Evolutionary conservation across 2,329 filamentous ascomycete species (phyloP).

Genomic region (Raffaelea arxii): DNA sequence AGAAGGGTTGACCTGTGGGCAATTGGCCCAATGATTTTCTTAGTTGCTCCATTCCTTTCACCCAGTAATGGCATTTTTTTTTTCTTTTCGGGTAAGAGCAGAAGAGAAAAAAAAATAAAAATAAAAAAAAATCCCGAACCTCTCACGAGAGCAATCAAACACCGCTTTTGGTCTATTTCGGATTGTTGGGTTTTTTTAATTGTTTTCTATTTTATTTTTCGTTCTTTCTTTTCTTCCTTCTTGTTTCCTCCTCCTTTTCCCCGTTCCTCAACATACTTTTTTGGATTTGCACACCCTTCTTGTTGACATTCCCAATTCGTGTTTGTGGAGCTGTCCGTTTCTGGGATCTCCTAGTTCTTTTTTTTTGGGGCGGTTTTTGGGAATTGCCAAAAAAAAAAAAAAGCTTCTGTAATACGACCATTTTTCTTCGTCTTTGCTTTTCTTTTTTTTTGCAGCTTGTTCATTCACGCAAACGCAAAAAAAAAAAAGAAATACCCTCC

Average conservation of each 20-base stretch:
- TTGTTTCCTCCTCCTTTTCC: too few relatives aligned
- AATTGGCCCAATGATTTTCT: slow-evolving; percentile 7
- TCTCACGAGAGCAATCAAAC: slow-evolving; percentile 12
- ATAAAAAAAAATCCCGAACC: slow-evolving; percentile 8
- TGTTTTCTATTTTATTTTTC: background rate
- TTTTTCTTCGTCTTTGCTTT: background rate
- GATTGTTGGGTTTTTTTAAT: background rate
- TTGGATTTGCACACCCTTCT: too few relatives aligned
- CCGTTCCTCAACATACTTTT: too few relatives aligned
- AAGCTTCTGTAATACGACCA: slow-evolving; percentile 2
- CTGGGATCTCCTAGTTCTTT: background rate
- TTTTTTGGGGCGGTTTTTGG: slow-evolving; percentile 4
- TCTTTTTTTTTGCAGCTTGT: background rate
- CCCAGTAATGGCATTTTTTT: too few relatives aligned
- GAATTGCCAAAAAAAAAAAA: too few relatives aligned
- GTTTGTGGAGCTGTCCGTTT: background rate
- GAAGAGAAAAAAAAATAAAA: too few relatives aligned
- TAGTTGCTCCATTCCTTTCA: slow-evolving; percentile 1
- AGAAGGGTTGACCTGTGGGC: background rate
- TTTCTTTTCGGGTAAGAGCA: slow-evolving; percentile 5
- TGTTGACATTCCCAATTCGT: background rate
- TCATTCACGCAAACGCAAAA: background rate
- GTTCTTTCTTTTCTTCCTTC: background rate
- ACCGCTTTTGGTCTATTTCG: background rate
- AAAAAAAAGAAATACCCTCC: too few relatives aligned